phyloP scores from a whole-genome alignment of 2,329 filamentous ascomycete genomes.

The Magnaporthiopsis rhizophila region DNA sequence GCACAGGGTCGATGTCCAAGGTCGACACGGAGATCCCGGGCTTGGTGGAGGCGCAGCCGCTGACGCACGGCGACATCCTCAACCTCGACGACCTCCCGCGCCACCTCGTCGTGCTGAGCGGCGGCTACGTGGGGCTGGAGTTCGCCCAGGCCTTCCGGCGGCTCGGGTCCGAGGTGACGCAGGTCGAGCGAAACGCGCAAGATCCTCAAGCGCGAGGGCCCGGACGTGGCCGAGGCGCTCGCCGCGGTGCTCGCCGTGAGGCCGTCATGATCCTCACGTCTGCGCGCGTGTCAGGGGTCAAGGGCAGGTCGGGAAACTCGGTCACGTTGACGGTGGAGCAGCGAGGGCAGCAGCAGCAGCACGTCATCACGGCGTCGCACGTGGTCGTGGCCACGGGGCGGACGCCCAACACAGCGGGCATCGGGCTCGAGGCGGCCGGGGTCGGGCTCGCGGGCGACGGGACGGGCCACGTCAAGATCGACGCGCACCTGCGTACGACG shows the following conservation, averaged over 20 bases:
- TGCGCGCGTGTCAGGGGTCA: constrained; percentile 14
- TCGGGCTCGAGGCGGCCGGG: constrained; percentile 6
- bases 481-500: constrained; percentile 7
- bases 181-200: constrained; percentile 35
- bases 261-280: constrained; percentile 35
- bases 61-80: not conserved
- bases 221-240: constrained; percentile 36
- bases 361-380: constrained; percentile 32
- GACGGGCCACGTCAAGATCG: constrained; percentile 6
- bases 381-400: constrained; percentile 27
- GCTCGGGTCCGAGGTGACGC: constrained; percentile 38
- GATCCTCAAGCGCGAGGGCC: constrained; percentile 37
- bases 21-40: not conserved
- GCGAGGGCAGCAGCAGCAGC: constrained; percentile 12
- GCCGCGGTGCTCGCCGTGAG: constrained; percentile 35
- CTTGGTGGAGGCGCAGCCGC: not conserved
- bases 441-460: not conserved
- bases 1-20: constrained; percentile 3
- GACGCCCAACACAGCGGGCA: constrained; percentile 16
- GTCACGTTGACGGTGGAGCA: constrained; percentile 8
- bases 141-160: constrained; percentile 44
- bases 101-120: constrained; percentile 43
- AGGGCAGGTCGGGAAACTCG: too few relatives aligned
- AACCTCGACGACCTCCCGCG: constrained; percentile 1
- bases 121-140: constrained; percentile 44